Evolutionary conservation across 2,329 filamentous ascomycete species (phyloP).

Genomic region (Pseudocercospora fuligena): DNA sequence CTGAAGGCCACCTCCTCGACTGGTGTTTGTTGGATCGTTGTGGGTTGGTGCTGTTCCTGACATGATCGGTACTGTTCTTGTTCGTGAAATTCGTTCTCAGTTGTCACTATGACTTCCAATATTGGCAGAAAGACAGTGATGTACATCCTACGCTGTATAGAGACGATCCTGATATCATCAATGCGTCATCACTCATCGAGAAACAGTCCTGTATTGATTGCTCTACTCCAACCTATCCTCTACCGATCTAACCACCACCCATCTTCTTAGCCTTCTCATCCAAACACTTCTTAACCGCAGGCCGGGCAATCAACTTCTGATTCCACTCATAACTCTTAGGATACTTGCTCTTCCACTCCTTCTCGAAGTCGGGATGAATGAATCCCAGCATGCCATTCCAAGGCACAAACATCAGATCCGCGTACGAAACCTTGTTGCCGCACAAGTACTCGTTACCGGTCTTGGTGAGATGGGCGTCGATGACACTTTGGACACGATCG

Average conservation of each 20-base stretch:
- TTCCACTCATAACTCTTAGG: conserved; percentile 37
- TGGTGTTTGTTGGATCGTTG: too few relatives aligned
- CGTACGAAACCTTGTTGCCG: conserved; percentile 49
- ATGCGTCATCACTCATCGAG: not conserved
- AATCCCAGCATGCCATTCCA: conserved; percentile 38
- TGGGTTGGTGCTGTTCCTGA: too few relatives aligned
- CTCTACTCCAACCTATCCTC: not conserved
- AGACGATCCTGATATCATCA: not conserved
- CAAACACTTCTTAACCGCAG: conserved; percentile 36
- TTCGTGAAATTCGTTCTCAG: too few relatives aligned
- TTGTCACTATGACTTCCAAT: too few relatives aligned
- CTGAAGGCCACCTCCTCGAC: too few relatives aligned
- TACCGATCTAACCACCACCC: not conserved
- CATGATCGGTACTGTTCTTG: too few relatives aligned
- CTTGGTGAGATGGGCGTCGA: conserved; percentile 46
- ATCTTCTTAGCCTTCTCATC: conserved; percentile 8
- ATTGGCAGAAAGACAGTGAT: not conserved
- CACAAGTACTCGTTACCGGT: conserved; percentile 46
- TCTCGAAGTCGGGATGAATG: conserved; percentile 28
- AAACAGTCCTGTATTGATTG: not conserved
- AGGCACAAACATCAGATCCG: conserved; percentile 48
- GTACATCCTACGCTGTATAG: too few relatives aligned
- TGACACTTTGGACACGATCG: conserved; percentile 50
- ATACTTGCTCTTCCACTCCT: conserved; percentile 34
- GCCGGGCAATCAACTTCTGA: conserved; percentile 34